Evolutionary conservation across 2,329 filamentous ascomycete genomes (phyloP).

Genomic region (Hortaea werneckii): DNA sequence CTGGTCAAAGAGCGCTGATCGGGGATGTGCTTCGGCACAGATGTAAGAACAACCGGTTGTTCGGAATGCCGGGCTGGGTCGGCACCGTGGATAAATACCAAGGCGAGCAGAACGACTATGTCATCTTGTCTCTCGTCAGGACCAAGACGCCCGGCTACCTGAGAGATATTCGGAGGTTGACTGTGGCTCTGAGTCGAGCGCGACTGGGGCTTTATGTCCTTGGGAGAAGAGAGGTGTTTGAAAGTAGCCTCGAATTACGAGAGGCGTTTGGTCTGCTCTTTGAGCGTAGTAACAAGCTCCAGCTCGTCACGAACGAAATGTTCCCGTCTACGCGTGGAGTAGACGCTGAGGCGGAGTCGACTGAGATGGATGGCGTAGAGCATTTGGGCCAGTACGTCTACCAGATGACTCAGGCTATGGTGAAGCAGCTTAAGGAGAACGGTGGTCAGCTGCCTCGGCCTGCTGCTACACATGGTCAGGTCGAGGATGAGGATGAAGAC

Average conservation of each 20-base stretch:
- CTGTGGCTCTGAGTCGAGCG: constrained; percentile 86
- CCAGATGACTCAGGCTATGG: constrained; percentile 78
- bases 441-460: constrained; percentile 19
- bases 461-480: constrained; percentile 4
- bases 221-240: constrained; percentile 78
- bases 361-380: constrained; percentile 80
- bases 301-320: constrained; percentile 75
- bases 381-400: constrained; percentile 93
- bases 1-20: constrained; percentile 80
- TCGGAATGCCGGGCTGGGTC: constrained; percentile 80
- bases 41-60: constrained; percentile 72
- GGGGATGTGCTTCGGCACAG: constrained; percentile 75
- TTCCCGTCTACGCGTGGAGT: constrained; percentile 55
- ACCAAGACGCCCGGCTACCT: constrained; percentile 86
- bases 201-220: constrained; percentile 86
- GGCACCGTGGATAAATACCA: constrained; percentile 98
- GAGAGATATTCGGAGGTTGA: constrained; percentile 83
- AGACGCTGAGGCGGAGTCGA: constrained; percentile 43
- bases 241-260: constrained; percentile 75
- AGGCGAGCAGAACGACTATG: constrained; percentile 97
- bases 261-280: constrained; percentile 75
- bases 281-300: constrained; percentile 55
- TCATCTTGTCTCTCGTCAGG: constrained; percentile 85
- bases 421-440: constrained; percentile 45
- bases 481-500: constrained; percentile 6